A percentile compares a stretch with the other conserved stretches of the same genome.
phyloP scores from a whole-genome alignment of 2,329 filamentous ascomycete species.

The Fusarium sulawesiense region DNA sequence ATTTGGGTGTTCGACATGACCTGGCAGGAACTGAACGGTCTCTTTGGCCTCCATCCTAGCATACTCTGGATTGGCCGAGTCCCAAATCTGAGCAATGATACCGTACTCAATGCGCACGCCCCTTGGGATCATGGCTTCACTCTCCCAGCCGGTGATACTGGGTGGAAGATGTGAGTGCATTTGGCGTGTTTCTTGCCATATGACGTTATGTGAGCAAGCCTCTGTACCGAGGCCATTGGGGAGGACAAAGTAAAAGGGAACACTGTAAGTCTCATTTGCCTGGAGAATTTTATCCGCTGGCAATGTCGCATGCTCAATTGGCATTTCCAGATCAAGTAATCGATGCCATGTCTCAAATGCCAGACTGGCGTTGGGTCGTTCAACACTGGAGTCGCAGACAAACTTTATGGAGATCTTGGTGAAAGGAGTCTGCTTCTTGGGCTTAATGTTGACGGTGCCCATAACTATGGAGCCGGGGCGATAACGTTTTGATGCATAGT shows the following conservation, averaged over 20 bases:
- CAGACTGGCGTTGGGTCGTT: slow-evolving; percentile 6
- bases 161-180: slow-evolving; percentile 12
- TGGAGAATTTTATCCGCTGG: background rate
- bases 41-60: slow-evolving; percentile 17
- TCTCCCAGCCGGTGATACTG: slow-evolving; percentile 7
- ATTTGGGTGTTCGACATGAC: background rate
- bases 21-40: slow-evolving; percentile 18
- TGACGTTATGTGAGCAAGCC: slow-evolving; percentile 17
- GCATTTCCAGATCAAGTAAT: slow-evolving; percentile 20
- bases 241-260: slow-evolving; percentile 22
- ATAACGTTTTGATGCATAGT: slow-evolving; percentile 25
- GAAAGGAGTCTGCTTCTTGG: slow-evolving; percentile 11
- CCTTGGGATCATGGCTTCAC: slow-evolving; percentile 10
- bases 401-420: slow-evolving; percentile 15
- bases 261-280: slow-evolving; percentile 7
- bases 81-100: slow-evolving; percentile 20
- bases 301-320: background rate
- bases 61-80: slow-evolving; percentile 8
- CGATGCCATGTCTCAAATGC: slow-evolving; percentile 26
- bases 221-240: slow-evolving; percentile 16
- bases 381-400: slow-evolving; percentile 22
- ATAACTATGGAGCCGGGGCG: slow-evolving; percentile 7
- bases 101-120: slow-evolving; percentile 11
- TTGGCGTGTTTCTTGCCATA: slow-evolving; percentile 20
- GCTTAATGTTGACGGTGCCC: slow-evolving; percentile 18